Evolutionary conservation across 2,329 filamentous ascomycete genomes (phyloP).

Genomic region (Pseudogymnoascus sp.): DNA sequence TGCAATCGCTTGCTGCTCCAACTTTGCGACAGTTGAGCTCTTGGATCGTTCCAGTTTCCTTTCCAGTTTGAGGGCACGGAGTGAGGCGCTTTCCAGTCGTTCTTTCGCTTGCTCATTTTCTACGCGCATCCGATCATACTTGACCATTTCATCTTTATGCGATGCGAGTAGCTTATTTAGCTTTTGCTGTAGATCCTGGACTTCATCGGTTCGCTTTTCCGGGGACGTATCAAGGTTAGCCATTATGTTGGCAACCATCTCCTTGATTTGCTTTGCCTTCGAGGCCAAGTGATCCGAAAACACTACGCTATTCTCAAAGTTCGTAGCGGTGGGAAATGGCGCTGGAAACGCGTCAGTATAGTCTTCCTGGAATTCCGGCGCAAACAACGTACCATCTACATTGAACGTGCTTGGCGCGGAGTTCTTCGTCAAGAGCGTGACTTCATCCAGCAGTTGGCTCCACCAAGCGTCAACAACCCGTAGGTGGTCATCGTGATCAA

Average conservation of each 20-base stretch:
- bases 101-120: slow-evolving; percentile 84
- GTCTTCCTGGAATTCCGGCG: not conserved
- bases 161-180: slow-evolving; percentile 68
- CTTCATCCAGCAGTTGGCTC: slow-evolving; percentile 55
- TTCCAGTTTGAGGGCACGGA: slow-evolving; percentile 91
- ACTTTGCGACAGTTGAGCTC: slow-evolving; percentile 81
- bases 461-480: slow-evolving; percentile 90
- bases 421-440: slow-evolving; percentile 51
- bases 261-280: slow-evolving; percentile 69
- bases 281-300: slow-evolving; percentile 77
- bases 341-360: slow-evolving; percentile 34
- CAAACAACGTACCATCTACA: slow-evolving; percentile 32
- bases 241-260: slow-evolving; percentile 65
- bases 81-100: slow-evolving; percentile 77
- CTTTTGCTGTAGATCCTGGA: slow-evolving; percentile 65
- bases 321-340: slow-evolving; percentile 50
- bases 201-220: slow-evolving; percentile 56
- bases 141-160: slow-evolving; percentile 73
- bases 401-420: slow-evolving; percentile 38
- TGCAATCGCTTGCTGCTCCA: slow-evolving; percentile 81
- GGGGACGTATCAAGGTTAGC: slow-evolving; percentile 44
- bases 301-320: slow-evolving; percentile 57
- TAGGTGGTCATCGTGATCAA: slow-evolving; percentile 87
- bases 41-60: slow-evolving; percentile 87
- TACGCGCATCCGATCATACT: slow-evolving; percentile 64